Base-by-base conservation (phyloP, 768 basidiomycete genomes). In the Auricularia heimuer region DNA sequence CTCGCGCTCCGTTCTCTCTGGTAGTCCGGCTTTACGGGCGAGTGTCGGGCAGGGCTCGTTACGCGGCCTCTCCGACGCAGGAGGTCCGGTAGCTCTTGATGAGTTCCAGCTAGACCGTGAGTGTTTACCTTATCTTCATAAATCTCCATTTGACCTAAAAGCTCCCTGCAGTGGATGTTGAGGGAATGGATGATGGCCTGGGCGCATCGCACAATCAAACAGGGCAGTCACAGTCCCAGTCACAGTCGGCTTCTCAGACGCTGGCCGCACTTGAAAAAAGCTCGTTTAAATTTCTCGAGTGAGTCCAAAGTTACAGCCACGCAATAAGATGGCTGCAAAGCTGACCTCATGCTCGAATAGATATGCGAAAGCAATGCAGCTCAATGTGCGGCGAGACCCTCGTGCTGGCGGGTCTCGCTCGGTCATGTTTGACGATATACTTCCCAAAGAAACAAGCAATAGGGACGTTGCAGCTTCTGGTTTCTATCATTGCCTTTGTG, bases 401-500 rank as follows among this genome's bases (percentile, higher is more conserved):
- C 79, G 87, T 63, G 81, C 87, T 33, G 75, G 74, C 60, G 73
- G 78, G 6, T 73, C 76, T 16, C 75, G 77, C 16, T 73, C 76
- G 64, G 76, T 92, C 39, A 78, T 75, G 10, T 90, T 92, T 70
- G 83, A 88, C 65, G 80, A 78, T 37, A 79, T 93, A 39, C 87
- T 85, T 10, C 90, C 89, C 10, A 81, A 76, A 67, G 71, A 75
- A 54, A 83, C 87, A 1, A 90, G 87, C 69, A 89, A 87, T 3
- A 80, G 83, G 10, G 89, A 86, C 71, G 88, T 93, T 44, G 92
- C 89, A 10, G 86, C 91, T 8, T 84, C 88, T 16, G 92, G 85
- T 3, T 87, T 94, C 73, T 91, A 94, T 73, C 90, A 94, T 68
- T 92, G 90, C 72, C 80, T 94, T 54, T 90, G 92, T 92, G 65